Percentiles rank a stretch among this genome's conserved stretches.
These are phyloP conservation scores for Wallacemonas rigidus DNA, from an alignment of 208 protist genomes.

Conservation along the genomic window DNA sequence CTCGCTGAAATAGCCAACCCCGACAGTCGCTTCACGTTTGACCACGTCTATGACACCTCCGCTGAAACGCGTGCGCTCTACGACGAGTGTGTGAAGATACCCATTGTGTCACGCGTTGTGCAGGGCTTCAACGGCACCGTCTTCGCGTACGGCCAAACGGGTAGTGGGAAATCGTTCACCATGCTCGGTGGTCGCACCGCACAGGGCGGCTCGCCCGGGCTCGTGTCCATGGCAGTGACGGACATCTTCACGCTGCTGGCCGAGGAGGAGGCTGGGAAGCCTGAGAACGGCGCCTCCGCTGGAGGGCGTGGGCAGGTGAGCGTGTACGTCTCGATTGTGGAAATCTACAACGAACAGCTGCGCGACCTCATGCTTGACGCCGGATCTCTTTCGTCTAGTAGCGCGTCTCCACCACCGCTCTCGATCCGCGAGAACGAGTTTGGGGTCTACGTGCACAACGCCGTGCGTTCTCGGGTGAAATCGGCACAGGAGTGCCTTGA, in stretches of 20 bases:
- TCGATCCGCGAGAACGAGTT: constrained; percentile 77
- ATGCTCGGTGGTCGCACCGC: constrained; percentile 60
- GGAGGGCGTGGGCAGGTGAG: background rate
- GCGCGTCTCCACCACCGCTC: constrained; percentile 32
- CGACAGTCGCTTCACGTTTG: constrained; percentile 74
- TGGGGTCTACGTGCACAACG: constrained; percentile 86
- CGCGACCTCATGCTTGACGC: constrained; percentile 50
- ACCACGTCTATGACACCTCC: constrained; percentile 54
- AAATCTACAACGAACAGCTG: constrained; percentile 89
- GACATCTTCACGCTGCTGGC: constrained; percentile 65
- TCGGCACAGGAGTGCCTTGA: constrained; percentile 57
- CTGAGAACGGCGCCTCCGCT: constrained; percentile 18
- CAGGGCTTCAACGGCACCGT: constrained; percentile 88
- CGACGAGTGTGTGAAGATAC: constrained; percentile 39
- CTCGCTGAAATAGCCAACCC: constrained; percentile 55
- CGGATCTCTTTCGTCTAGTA: constrained; percentile 18
- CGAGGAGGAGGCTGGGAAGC: constrained; percentile 38
- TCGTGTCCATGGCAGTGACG: constrained; percentile 50
- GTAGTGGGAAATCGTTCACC: constrained; percentile 85
- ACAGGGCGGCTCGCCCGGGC: constrained; percentile 26
- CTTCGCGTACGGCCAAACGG: constrained; percentile 88
- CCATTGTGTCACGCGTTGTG: constrained; percentile 59
- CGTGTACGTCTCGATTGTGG: constrained; percentile 67
- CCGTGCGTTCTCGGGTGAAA: constrained; percentile 49
- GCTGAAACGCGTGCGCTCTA: constrained; percentile 56